phyloP scores from a whole-genome alignment of 2,329 filamentous ascomycete species.

The Bipolaris zeicola region DNA sequence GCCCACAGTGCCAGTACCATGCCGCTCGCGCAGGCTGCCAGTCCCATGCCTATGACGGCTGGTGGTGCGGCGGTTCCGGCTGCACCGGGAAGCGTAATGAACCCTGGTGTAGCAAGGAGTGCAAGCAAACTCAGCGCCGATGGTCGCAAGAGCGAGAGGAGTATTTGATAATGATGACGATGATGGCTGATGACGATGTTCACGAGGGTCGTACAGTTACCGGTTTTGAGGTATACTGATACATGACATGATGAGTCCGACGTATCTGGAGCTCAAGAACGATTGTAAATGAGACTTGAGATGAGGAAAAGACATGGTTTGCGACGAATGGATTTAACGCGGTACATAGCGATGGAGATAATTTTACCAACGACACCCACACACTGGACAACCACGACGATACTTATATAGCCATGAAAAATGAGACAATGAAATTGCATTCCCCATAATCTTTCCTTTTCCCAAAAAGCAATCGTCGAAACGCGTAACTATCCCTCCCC shows the following conservation, averaged over 20 bases:
- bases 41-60: not conserved
- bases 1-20: not conserved
- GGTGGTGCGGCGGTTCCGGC: not conserved
- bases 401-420: too few species aligned
- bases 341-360: too few species aligned
- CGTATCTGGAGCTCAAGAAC: too few species aligned
- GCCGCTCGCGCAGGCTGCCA: not conserved
- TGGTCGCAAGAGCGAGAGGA: conserved; percentile 5
- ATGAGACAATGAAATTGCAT: too few species aligned
- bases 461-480: too few species aligned
- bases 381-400: too few species aligned
- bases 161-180: not conserved
- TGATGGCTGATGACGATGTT: not conserved
- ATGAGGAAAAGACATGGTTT: not conserved
- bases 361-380: too few species aligned
- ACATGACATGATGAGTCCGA: not conserved
- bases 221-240: not conserved
- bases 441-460: too few species aligned
- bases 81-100: not conserved
- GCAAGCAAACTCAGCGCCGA: not conserved
- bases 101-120: not conserved
- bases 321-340: not conserved
- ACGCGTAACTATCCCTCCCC: too few species aligned
- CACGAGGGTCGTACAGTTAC: not conserved
- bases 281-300: too few species aligned